A percentile compares a stretch with the other conserved stretches of the same genome.
Evolutionary conservation across 2,329 filamentous ascomycete species (phyloP).

Genomic region (Coniella vitis): DNA sequence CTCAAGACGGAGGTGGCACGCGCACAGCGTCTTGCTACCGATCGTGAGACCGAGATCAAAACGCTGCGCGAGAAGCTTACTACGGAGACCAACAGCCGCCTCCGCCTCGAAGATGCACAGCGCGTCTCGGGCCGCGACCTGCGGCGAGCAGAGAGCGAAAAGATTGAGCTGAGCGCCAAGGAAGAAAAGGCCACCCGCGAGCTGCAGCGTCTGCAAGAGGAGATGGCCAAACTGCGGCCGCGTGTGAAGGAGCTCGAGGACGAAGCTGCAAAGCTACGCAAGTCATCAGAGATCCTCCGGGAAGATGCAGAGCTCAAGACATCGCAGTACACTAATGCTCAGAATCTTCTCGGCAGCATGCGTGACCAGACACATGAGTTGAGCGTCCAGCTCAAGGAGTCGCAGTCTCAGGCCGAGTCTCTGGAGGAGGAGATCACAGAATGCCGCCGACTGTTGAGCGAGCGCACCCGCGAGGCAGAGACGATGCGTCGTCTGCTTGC

Average conservation of each 20-base stretch:
- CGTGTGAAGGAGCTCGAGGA: slow-evolving; percentile 64
- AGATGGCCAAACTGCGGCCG: slow-evolving; percentile 59
- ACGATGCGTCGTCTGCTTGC: slow-evolving; percentile 86
- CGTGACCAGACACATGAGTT: slow-evolving; percentile 87
- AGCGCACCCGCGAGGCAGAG: slow-evolving; percentile 86
- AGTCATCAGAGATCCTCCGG: slow-evolving; percentile 59
- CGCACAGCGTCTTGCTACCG: slow-evolving; percentile 62
- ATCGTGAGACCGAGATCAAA: slow-evolving; percentile 73
- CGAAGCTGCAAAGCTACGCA: slow-evolving; percentile 59
- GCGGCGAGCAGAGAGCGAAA: slow-evolving; percentile 69
- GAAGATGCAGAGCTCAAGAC: slow-evolving; percentile 81
- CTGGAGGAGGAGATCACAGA: slow-evolving; percentile 90
- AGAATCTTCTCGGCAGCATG: slow-evolving; percentile 84
- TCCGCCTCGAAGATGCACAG: slow-evolving; percentile 73
- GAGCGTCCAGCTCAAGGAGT: slow-evolving; percentile 85
- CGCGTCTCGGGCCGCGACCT: slow-evolving; percentile 69
- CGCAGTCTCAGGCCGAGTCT: slow-evolving; percentile 71
- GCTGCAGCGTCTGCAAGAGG: slow-evolving; percentile 64
- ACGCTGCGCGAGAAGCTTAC: slow-evolving; percentile 70
- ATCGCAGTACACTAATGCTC: slow-evolving; percentile 77
- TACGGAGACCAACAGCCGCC: slow-evolving; percentile 63
- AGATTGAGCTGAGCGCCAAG: slow-evolving; percentile 67
- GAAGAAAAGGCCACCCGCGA: slow-evolving; percentile 67
- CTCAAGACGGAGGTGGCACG: slow-evolving; percentile 65
- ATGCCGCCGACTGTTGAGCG: slow-evolving; percentile 75